A percentile compares a stretch with the other conserved stretches of the same genome.
phyloP scores from a whole-genome alignment of 345 rosid species.

The Garcia nutans region DNA sequence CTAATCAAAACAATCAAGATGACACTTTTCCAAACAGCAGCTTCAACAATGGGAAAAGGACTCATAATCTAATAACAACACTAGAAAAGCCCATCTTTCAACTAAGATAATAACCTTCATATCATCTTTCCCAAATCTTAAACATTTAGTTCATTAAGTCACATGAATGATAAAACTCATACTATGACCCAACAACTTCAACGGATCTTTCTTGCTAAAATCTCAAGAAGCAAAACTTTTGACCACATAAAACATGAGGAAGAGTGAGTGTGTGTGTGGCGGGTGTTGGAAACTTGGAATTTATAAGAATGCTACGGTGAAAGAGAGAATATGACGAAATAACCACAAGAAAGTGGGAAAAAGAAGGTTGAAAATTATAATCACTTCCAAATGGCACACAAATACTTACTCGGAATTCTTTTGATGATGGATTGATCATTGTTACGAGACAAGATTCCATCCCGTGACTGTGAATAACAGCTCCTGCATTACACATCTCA shows the following conservation, averaged over 20 bases:
- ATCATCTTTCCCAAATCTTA: not conserved
- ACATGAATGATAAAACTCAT: not conserved
- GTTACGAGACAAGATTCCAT: constrained; percentile 95
- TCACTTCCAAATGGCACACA: not conserved
- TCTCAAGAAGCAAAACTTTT: not conserved
- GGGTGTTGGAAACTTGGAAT: not conserved
- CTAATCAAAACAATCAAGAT: too few species aligned
- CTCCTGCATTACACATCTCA: constrained; percentile 88
- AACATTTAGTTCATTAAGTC: not conserved
- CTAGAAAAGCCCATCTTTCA: not conserved
- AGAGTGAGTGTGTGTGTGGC: not conserved
- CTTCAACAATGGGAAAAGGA: too few species aligned
- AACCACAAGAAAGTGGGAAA: not conserved
- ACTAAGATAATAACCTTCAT: not conserved
- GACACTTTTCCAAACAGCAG: too few species aligned
- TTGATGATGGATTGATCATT: constrained; percentile 80
- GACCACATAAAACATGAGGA: not conserved
- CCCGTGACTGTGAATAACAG: constrained; percentile 98
- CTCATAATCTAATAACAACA: not conserved
- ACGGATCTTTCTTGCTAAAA: not conserved
- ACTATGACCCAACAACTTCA: not conserved
- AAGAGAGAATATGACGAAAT: not conserved
- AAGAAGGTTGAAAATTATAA: not conserved
- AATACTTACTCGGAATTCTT: constrained; percentile 74
- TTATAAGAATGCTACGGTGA: not conserved